Evolutionary conservation across 257 asterid species (phyloP).

Genomic region (Forsythia viridissima): DNA sequence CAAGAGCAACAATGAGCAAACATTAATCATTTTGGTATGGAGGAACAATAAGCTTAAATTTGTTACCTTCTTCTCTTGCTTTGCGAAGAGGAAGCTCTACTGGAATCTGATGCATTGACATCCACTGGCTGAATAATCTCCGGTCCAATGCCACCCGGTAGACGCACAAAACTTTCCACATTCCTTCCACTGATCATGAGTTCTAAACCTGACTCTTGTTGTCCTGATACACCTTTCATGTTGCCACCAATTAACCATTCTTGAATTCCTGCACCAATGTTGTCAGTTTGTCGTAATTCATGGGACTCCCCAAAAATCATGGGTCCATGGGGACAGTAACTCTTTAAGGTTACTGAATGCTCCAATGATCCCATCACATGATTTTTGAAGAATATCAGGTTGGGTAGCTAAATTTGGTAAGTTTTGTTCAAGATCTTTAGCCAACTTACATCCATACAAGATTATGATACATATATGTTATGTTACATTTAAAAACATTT

Average conservation of each 20-base stretch:
- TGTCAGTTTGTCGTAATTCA: slow-evolving; percentile 9
- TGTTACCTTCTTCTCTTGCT: slow-evolving; percentile 59
- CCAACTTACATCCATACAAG: slow-evolving; percentile 54
- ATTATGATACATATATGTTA: slow-evolving; percentile 17
- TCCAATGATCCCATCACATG: slow-evolving; percentile 56
- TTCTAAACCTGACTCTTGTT: no score
- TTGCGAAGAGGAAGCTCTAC: slow-evolving; percentile 38
- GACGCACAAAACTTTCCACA: not conserved
- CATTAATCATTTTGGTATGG: no score
- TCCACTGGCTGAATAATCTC: slow-evolving; percentile 13
- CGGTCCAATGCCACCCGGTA: not conserved
- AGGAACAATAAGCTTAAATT: not conserved
- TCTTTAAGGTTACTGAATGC: slow-evolving; percentile 49
- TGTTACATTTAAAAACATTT: not conserved
- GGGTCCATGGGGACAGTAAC: not conserved
- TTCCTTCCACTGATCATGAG: no score
- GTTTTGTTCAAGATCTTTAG: slow-evolving; percentile 52
- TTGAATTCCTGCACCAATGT: slow-evolving; percentile 33
- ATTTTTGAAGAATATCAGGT: slow-evolving; percentile 30
- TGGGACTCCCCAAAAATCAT: not conserved
- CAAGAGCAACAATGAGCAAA: no score
- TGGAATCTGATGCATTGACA: slow-evolving; percentile 27
- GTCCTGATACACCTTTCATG: not conserved
- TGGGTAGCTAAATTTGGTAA: slow-evolving; percentile 41
- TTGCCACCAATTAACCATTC: slow-evolving; percentile 42